Conservation (phyloP, 306 rosid genomes). For the Lathyrus sativus region DNA sequence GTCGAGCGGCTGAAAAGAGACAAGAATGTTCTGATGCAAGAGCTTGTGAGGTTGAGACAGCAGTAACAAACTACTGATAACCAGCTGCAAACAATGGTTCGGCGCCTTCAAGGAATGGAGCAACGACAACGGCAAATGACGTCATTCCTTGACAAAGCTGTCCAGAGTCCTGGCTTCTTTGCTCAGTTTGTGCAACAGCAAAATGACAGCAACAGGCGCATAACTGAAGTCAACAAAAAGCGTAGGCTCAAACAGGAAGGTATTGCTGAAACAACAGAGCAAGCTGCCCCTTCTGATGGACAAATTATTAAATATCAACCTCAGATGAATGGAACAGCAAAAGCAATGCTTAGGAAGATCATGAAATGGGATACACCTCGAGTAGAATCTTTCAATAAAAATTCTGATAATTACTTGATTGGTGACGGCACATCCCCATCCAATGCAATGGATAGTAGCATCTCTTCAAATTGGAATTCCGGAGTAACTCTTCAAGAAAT, state of each 20-base stretch:
- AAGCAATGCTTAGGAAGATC: no score
- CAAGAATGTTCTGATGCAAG: conserved; percentile 97
- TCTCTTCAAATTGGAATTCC: no score
- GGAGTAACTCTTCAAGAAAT: no score
- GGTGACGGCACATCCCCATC: no score
- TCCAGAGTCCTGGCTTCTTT: conserved; percentile 93
- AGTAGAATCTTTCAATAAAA: no score
- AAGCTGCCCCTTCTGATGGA: conserved; percentile 69
- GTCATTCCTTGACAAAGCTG: conserved; percentile 97
- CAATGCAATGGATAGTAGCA: no score
- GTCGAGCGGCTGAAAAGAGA: no score
- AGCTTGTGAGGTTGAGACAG: conserved; percentile 95
- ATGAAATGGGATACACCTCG: no score
- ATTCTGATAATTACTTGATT: no score
- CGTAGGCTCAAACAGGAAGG: conserved; percentile 86
- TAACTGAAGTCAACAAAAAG: conserved; percentile 78
- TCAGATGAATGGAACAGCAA: no score
- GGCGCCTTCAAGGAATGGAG: conserved; percentile 97
- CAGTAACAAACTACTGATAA: conserved; percentile 93
- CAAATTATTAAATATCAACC: conserved; percentile 84
- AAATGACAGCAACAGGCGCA: conserved; percentile 80
- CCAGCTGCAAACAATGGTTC: conserved; percentile 92
- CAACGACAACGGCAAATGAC: conserved; percentile 97
- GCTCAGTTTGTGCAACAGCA: conserved; percentile 95
- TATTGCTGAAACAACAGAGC: conserved; percentile 52